Base-by-base conservation (phyloP, 768 basidiomycete species). In the Termitomyces sp. region DNA sequence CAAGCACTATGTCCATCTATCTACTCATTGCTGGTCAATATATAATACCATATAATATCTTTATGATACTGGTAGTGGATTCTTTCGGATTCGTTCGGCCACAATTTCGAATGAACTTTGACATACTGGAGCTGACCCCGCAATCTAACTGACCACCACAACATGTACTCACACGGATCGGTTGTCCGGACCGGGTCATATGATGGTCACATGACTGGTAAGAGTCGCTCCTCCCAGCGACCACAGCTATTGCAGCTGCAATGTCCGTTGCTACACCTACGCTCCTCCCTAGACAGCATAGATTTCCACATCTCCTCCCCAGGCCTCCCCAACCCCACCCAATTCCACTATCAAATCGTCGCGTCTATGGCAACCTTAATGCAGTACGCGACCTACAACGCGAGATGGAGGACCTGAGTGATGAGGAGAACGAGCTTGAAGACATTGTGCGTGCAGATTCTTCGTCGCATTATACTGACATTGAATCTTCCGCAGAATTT, bases 321-420 rank as follows among this genome's bases (percentile, higher is more conserved):
- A 77, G 77, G 58, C 75, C 79, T 15, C 88, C 85, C 0, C 81
- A 85, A 53, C 79, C 86, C 0, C 80, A 85, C 55, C 87, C 87
- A 5, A 68, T 75, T 0, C 88, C 88, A 12, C 66, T 85, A 5
- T 75, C 81, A 3, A 68, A 67, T 38, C 74, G 79, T 38, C 78
- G 79, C 49, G 72, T 72, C 2, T 79, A 84, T 60, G 80, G 77
- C 2, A 77, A 81, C 43, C 68, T 90, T 60, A 85, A 83, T 61
- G 75, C 78, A 32, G 74, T 78, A 41, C 81, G 90, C 22, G 85
- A 92, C 67, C 66, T 90, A 30, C 78, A 81, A 57, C 80, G 82
- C 40, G 89, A 93, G 66, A 86, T 89, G 77, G 87, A 90, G 46
- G 88, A 93, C 62, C 70, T 93, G 57, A 90, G 88, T 56, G 90